Conservation (phyloP, 129 eudicot genomes). For the Flaveria bidentis region DNA sequence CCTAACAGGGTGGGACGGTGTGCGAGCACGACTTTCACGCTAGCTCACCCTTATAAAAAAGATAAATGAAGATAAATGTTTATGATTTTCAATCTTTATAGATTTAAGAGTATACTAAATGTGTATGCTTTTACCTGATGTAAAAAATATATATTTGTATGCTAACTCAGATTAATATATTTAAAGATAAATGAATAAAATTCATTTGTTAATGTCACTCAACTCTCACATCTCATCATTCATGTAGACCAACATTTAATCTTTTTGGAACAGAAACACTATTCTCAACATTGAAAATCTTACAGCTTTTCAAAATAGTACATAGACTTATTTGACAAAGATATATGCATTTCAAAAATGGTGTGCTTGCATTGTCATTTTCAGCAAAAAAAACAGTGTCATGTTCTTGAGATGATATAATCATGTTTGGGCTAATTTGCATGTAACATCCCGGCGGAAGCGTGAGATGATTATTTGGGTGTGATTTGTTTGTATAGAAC, state of each 20-base stretch:
- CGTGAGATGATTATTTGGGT: too few relatives aligned
- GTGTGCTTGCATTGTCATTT: constrained; percentile 7
- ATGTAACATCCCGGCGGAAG: too few relatives aligned
- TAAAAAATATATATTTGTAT: too few relatives aligned
- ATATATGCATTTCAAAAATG: background rate
- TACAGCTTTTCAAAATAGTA: background rate
- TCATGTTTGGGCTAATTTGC: background rate
- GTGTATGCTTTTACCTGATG: too few relatives aligned
- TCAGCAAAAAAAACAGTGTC: background rate
- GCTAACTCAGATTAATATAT: too few relatives aligned
- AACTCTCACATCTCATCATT: background rate
- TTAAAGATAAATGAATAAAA: background rate
- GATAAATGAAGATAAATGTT: too few relatives aligned
- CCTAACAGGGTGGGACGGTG: too few relatives aligned
- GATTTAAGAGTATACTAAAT: too few relatives aligned
- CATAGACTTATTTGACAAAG: background rate
- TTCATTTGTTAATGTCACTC: background rate
- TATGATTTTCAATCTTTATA: too few relatives aligned
- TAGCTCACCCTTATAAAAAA: too few relatives aligned
- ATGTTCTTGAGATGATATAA: background rate
- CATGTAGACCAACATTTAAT: background rate
- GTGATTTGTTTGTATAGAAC: too few relatives aligned
- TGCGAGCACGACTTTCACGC: too few relatives aligned
- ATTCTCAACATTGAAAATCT: background rate
- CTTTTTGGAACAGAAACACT: background rate